These are phyloP conservation scores for Pelargonium australe DNA, from an alignment of 441 rosid species.

Conservation along the genomic window DNA sequence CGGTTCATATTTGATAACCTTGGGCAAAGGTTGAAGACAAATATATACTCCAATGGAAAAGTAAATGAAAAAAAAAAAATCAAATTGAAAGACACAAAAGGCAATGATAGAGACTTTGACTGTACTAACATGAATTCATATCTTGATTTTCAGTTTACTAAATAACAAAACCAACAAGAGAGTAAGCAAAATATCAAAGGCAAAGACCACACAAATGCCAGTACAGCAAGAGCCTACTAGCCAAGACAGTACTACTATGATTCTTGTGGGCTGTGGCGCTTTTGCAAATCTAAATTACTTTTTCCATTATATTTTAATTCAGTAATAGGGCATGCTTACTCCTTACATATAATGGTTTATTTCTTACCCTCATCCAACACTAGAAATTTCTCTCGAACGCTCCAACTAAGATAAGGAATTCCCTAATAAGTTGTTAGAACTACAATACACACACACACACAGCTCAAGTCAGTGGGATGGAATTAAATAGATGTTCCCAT, in stretches of 20 bases:
- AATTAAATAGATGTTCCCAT: no score
- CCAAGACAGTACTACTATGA: not conserved
- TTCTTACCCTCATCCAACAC: not conserved
- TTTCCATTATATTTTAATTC: not conserved
- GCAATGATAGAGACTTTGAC: not conserved
- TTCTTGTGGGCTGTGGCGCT: not conserved
- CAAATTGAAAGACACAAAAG: not conserved
- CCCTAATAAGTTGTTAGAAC: no score
- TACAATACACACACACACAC: no score
- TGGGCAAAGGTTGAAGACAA: not conserved
- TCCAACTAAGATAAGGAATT: no score
- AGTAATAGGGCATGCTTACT: slow-evolving; percentile 1
- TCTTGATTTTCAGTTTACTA: not conserved
- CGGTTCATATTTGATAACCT: not conserved
- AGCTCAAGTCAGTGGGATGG: no score
- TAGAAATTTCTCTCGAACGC: no score
- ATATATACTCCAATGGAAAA: not conserved
- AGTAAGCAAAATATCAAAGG: not conserved
- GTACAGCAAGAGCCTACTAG: not conserved
- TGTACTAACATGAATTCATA: not conserved
- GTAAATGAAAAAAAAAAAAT: not conserved
- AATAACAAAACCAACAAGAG: not conserved
- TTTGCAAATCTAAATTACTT: not conserved
- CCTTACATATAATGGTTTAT: not conserved
- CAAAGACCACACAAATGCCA: not conserved